Conservation (phyloP, 2,329 filamentous ascomycete species). For the Stromatinia cepivora region DNA sequence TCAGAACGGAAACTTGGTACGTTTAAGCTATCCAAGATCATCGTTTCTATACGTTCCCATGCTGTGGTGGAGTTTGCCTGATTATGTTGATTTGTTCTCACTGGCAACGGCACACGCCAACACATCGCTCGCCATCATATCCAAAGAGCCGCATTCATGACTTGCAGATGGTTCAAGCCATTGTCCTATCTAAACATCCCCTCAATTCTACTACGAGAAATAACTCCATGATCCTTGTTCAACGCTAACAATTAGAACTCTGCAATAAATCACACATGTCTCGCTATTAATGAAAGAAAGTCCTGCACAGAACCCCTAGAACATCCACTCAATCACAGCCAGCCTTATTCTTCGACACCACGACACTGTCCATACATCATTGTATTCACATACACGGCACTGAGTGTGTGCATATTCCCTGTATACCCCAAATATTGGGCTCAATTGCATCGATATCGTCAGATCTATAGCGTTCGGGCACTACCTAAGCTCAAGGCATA, state of each 20-base stretch:
- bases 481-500: conserved; percentile 28
- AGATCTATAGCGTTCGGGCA: conserved; percentile 32
- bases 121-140: conserved; percentile 70
- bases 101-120: conserved; percentile 84
- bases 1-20: conserved; percentile 39
- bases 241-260: conserved; percentile 40
- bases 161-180: conserved; percentile 42
- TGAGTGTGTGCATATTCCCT: conserved; percentile 43
- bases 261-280: conserved; percentile 66
- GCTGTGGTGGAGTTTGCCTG: conserved; percentile 61
- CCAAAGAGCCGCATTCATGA: conserved; percentile 60
- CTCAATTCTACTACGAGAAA: conserved; percentile 37
- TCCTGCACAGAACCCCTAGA: conserved; percentile 41
- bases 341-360: conserved; percentile 42
- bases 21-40: conserved; percentile 40
- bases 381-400: conserved; percentile 38
- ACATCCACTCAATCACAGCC: conserved; percentile 39
- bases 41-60: conserved; percentile 43
- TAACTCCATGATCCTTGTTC: conserved; percentile 40
- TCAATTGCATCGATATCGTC: conserved; percentile 50
- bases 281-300: conserved; percentile 54
- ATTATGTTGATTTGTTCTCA: conserved; percentile 65
- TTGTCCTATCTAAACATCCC: conserved; percentile 44
- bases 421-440: conserved; percentile 51
- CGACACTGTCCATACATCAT: conserved; percentile 40